A percentile compares a stretch with the other conserved stretches of the same genome.
Conservation (phyloP, 371 early-diverging fungal genomes). For the Mucor sp. region DNA sequence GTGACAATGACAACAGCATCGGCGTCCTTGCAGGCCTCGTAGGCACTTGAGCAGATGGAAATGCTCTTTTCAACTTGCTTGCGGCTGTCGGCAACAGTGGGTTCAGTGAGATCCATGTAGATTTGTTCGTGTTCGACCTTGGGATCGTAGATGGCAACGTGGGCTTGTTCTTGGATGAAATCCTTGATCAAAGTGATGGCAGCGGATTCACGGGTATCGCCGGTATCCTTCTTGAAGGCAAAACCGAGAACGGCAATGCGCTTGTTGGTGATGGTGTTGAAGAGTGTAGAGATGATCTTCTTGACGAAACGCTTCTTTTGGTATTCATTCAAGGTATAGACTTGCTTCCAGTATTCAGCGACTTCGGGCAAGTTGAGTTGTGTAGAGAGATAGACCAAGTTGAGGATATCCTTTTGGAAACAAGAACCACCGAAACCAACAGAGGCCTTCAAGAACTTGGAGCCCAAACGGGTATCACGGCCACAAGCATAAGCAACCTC, state of each 20-base stretch:
- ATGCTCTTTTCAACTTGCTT: conserved; percentile 67
- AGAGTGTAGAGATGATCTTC: conserved; percentile 69
- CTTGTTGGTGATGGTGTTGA: conserved; percentile 87
- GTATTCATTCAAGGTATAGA: conserved; percentile 91
- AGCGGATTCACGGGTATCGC: conserved; percentile 94
- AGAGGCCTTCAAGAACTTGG: conserved; percentile 90
- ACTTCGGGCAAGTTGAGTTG: conserved; percentile 89
- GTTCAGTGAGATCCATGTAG: conserved; percentile 76
- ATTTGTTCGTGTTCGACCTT: conserved; percentile 87
- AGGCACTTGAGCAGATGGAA: conserved; percentile 61
- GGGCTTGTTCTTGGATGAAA: conserved; percentile 82
- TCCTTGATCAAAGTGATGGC: conserved; percentile 85
- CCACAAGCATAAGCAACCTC: conserved; percentile 94
- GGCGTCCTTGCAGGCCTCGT: conserved; percentile 71
- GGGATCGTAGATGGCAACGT: conserved; percentile 88
- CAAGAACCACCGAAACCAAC: conserved; percentile 97
- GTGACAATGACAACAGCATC: conserved; percentile 89
- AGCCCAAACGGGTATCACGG: conserved; percentile 86
- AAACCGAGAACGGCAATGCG: conserved; percentile 88
- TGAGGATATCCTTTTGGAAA: conserved; percentile 95
- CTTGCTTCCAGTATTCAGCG: conserved; percentile 93
- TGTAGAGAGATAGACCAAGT: conserved; percentile 86
- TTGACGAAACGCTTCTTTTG: conserved; percentile 88
- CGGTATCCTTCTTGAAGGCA: conserved; percentile 96
- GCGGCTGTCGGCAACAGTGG: conserved; percentile 66